These are phyloP conservation scores for Coniochaeta sp. DNA, from an alignment of 2,329 filamentous ascomycete genomes.

Conservation along the genomic window DNA sequence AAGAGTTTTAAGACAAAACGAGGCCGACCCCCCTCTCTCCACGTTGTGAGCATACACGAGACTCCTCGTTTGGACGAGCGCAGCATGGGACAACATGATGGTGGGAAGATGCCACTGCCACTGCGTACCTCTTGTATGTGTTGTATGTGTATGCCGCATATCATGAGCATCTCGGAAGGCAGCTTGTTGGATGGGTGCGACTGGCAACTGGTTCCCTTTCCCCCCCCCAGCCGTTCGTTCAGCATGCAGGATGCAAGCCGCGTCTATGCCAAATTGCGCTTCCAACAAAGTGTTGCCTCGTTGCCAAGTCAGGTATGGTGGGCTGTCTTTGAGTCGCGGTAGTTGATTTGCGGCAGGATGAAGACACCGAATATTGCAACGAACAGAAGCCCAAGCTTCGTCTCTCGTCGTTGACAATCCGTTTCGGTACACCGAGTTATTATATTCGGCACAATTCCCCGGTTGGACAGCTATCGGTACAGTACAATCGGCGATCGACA, in stretches of 20 bases:
- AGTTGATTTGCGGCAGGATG: background rate
- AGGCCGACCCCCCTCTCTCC: background rate
- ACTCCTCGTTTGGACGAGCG: background rate
- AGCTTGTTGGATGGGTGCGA: background rate
- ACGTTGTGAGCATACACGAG: background rate
- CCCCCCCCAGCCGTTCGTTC: background rate
- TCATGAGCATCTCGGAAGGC: background rate
- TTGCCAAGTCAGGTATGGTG: background rate
- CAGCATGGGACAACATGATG: background rate
- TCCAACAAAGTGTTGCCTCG: background rate
- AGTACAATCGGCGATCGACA: background rate
- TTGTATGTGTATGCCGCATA: background rate
- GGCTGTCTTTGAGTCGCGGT: background rate
- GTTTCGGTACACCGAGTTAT: background rate
- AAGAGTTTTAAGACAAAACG: background rate
- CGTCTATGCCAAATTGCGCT: background rate
- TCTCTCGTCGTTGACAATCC: background rate
- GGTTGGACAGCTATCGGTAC: background rate
- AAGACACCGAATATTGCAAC: background rate
- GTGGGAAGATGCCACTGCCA: background rate
- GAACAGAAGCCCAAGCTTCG: background rate
- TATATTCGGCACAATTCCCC: background rate
- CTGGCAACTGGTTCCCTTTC: background rate
- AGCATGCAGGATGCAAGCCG: background rate
- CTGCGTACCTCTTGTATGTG: background rate